Evolutionary conservation across 73 alveolate species (phyloP), one percentile per base, ranked within the genome.

Genomic region (Paramecium sexaurelia): DNA sequence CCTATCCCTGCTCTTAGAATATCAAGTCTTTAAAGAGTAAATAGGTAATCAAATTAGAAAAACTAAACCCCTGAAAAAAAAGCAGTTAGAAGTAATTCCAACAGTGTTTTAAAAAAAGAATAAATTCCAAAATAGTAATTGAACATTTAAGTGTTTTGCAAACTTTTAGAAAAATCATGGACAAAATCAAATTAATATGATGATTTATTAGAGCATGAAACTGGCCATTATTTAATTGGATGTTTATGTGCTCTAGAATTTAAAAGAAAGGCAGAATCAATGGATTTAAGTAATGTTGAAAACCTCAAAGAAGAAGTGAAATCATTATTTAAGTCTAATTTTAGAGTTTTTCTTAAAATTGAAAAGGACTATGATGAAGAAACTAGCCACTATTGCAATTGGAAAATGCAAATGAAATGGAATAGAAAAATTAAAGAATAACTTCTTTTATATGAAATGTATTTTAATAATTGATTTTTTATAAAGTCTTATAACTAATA

Each of bases 191-290:
- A 27, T 33, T 20, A 78, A 10, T 20, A 37, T 39, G 71, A 41
- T 78, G 43, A 43, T 37, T 43, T 78, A 78, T 40, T 78, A 43
- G 90, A 78, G 41, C 90, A 78, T 11, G 90, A 78, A 43, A 78
- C 71, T 78, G 90, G 90, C 2, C 90, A 78, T 43, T 78, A 78
- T 78, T 39, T 78, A 40, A 78, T 78, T 78, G 90, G 90, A 43
- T 78, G 90, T 41, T 13, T 78, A 20, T 45, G 68, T 26, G 90
- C 90, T 41, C 27, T 78, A 78, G 90, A 78, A 78, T 78, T 78
- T 78, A 40, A 78, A 78, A 78, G 87, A 73, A 27, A 73, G 35
- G 56, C 56, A 27, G 87, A 73, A 39, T 73, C 1, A 17, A 27
- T 73, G 56, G 87, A 22, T 10, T 33, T 73, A 5, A 1, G 7